Conservation (phyloP, 1,139 yeast genomes). For the Saccharomycopsis phalli region DNA sequence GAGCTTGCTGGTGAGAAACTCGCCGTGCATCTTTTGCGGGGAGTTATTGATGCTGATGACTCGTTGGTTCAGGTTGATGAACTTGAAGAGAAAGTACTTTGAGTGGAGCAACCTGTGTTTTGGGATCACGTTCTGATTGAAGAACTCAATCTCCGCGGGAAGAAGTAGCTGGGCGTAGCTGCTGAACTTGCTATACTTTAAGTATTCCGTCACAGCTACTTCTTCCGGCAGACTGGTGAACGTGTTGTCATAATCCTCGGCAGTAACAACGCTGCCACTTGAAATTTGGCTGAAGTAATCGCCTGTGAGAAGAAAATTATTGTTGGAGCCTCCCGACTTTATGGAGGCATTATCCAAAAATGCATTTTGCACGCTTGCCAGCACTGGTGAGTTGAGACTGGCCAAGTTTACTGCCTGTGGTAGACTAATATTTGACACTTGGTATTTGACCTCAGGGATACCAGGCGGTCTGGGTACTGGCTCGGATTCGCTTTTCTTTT, state of each 20-base stretch:
- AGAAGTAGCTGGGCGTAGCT: conserved; percentile 1
- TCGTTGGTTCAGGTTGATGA: conserved; percentile 13
- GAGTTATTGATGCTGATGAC: neutral
- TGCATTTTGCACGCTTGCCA: too few relatives aligned
- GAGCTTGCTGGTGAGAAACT: conserved; percentile 10
- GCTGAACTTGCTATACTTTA: neutral
- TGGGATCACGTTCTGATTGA: conserved; percentile 12
- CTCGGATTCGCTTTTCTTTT: too few relatives aligned
- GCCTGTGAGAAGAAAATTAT: neutral
- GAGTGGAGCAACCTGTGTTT: conserved; percentile 9
- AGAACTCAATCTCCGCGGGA: conserved; percentile 1
- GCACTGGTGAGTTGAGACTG: too few relatives aligned
- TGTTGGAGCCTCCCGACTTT: too few relatives aligned
- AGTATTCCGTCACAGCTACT: neutral
- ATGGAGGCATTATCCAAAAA: too few relatives aligned
- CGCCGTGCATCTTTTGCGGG: conserved; percentile 15
- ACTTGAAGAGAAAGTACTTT: conserved; percentile 18
- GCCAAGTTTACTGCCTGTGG: too few relatives aligned
- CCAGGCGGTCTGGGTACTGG: too few relatives aligned
- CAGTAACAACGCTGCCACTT: conserved; percentile 4
- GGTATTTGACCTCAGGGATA: too few relatives aligned
- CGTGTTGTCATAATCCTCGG: conserved; percentile 3
- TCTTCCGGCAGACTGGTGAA: neutral
- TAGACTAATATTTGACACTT: too few relatives aligned
- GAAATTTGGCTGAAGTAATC: conserved; percentile 5